Base-by-base conservation (phyloP, 257 asterid species). In the Parsonsia alboflavescens region DNA sequence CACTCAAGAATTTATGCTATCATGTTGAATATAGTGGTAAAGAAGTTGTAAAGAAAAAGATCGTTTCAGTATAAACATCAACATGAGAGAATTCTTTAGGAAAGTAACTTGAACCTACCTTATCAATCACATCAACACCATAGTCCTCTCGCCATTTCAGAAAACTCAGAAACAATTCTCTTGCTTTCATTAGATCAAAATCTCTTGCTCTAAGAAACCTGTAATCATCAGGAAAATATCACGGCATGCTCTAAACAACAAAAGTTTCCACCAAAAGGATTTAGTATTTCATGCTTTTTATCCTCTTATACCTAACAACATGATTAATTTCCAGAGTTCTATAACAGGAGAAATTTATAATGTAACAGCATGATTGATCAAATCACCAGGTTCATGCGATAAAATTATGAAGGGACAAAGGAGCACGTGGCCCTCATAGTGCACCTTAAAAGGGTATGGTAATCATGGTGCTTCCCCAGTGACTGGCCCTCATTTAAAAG, bases 181-280 rank as follows among this genome's bases (percentile, higher is more conserved):
- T 89, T 17, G 97, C 88, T 80, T 83, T 84, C 66, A 10, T 57
- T 58, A 84, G 68, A 80, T 91, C 88, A 62, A 84, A 91, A 74
- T 88, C 91, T 80, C 97, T 82, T 92, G 86, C 82, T 79, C 93
- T 83, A 66, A 91, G 93, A 79, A 89, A 91, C 79, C 97, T 90
- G 88, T 71, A 76, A 54, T 24, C 64, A 79, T 12, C 52, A 50
- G 12, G 68, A 50, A 74, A 30, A 36, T 7, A 66, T 56, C 42
- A 36, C 10, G 44, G 15, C 12, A 74, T 49, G 65, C 16, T 12
- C 15, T 24, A 24, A 78, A 56, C 79, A 57, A n/a, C 54, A 49
- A 10, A 33, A 10, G 19, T 12, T 19, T 21, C 75, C 44, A 71
- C 17, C 30, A 56, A 56, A n/a, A n/a, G 9, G 62, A 56, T 0